A percentile compares a stretch with the other conserved stretches of the same genome.
Conservation (phyloP, 1,284 basidiomycete genomes). For the Porodaedalea pini region DNA sequence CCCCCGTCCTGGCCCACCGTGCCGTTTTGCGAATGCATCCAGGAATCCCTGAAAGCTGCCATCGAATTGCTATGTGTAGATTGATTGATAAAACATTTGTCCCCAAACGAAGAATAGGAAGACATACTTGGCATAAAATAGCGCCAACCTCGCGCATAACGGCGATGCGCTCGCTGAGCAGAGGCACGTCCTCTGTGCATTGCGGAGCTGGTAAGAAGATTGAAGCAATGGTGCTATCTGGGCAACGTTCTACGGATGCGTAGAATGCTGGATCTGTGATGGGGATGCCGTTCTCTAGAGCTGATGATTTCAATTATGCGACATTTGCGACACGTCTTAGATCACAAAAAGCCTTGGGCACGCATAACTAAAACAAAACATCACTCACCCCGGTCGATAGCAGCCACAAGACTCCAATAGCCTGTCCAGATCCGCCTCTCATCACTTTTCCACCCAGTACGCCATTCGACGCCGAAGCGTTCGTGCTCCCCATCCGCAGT, state of each 20-base stretch:
- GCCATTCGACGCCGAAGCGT: constrained; percentile 74
- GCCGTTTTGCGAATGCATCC: constrained; percentile 51
- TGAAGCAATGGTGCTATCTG: constrained; percentile 59
- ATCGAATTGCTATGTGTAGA: constrained; percentile 48
- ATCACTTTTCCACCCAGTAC: constrained; percentile 56
- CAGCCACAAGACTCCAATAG: constrained; percentile 80
- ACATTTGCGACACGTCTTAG: too few species aligned
- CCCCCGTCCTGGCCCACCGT: constrained; percentile 42
- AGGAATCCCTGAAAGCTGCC: constrained; percentile 71
- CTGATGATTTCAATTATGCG: constrained; percentile 39
- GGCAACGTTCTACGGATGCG: constrained; percentile 58
- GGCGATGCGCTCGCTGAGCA: constrained; percentile 62
- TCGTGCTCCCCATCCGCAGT: constrained; percentile 30
- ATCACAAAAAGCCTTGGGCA: too few species aligned
- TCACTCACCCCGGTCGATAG: constrained; percentile 64
- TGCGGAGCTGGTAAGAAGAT: constrained; percentile 60
- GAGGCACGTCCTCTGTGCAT: constrained; percentile 59
- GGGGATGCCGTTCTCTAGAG: constrained; percentile 61
- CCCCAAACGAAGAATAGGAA: background rate
- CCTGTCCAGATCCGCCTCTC: constrained; percentile 58
- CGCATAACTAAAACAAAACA: too few species aligned
- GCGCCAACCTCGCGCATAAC: constrained; percentile 71
- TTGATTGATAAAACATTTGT: background rate
- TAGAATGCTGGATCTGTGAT: constrained; percentile 77
- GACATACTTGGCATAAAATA: constrained; percentile 61